These are phyloP conservation scores for Mycena belliarum DNA, from an alignment of 768 basidiomycete species.

Conservation along the genomic window DNA sequence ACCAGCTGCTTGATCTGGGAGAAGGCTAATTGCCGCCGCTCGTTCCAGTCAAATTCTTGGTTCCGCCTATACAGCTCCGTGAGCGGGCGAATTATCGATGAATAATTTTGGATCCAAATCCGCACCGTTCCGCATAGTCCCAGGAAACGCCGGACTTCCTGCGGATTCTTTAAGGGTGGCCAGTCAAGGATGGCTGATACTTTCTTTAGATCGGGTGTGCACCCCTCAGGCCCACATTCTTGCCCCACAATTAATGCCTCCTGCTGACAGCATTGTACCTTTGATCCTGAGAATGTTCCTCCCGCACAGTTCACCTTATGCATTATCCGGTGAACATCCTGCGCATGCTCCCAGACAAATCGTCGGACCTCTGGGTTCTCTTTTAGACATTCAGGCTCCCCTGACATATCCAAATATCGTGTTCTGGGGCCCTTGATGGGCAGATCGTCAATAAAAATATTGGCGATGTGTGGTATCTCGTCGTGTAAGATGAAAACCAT, in stretches of 20 bases:
- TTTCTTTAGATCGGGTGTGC: background rate
- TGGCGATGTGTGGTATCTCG: slow-evolving; percentile 30
- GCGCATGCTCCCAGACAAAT: slow-evolving; percentile 35
- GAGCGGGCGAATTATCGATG: background rate
- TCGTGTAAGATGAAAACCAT: slow-evolving; percentile 30
- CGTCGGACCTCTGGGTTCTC: slow-evolving; percentile 26
- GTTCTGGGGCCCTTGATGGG: slow-evolving; percentile 29
- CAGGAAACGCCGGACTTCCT: background rate
- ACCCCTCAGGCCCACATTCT: background rate
- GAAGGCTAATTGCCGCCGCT: background rate
- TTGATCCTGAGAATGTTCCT: slow-evolving; percentile 32
- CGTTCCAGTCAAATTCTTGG: background rate
- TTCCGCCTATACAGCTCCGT: background rate
- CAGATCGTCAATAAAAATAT: slow-evolving; percentile 34
- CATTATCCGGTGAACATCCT: slow-evolving; percentile 25
- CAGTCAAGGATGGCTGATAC: background rate
- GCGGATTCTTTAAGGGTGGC: background rate
- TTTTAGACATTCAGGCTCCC: slow-evolving; percentile 12
- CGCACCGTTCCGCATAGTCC: background rate
- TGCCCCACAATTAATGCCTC: slow-evolving; percentile 31
- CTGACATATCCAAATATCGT: slow-evolving; percentile 22
- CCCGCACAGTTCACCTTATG: slow-evolving; percentile 29
- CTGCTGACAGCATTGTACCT: slow-evolving; percentile 26
- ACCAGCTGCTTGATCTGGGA: background rate
- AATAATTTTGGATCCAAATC: background rate